phyloP scores from a whole-genome alignment of 2,329 filamentous ascomycete genomes.

The Paecilomyces formosus region DNA sequence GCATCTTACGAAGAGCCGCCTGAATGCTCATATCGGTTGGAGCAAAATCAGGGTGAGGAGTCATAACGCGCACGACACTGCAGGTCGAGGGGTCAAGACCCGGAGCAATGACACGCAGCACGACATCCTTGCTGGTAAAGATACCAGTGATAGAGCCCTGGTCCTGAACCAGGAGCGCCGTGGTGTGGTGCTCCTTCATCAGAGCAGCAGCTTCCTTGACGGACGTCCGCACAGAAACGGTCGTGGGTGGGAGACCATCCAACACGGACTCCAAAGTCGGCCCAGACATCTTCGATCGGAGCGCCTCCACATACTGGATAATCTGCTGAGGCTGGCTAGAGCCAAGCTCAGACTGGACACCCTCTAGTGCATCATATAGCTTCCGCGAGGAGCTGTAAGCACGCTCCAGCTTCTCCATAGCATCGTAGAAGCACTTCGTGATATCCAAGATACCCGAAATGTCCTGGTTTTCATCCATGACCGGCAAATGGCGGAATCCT shows the following conservation, averaged over 20 bases:
- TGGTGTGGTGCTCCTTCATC: slow-evolving; percentile 99
- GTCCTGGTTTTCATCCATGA: slow-evolving; percentile 99
- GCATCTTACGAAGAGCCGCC: slow-evolving; percentile 96
- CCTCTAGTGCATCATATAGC: slow-evolving; percentile 93
- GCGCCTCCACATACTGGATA: slow-evolving; percentile 95
- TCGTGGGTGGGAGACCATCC: slow-evolving; percentile 84
- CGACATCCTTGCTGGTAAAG: slow-evolving; percentile 98
- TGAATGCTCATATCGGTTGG: slow-evolving; percentile 99
- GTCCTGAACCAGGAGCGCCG: slow-evolving; percentile 90
- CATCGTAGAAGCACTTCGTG: slow-evolving; percentile 99
- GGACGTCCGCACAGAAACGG: slow-evolving; percentile 89
- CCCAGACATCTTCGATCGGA: slow-evolving; percentile 94
- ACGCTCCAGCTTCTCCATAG: slow-evolving; percentile 98
- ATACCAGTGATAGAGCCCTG: slow-evolving; percentile 97
- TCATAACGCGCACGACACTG: slow-evolving; percentile 98
- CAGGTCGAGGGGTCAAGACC: slow-evolving; percentile 90
- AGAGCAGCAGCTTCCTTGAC: slow-evolving; percentile 90
- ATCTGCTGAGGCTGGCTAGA: slow-evolving; percentile 96
- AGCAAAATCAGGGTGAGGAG: slow-evolving; percentile 95
- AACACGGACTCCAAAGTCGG: slow-evolving; percentile 92
- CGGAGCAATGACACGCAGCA: slow-evolving; percentile 93
- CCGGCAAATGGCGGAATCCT: slow-evolving; percentile 92
- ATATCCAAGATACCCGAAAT: slow-evolving; percentile 98
- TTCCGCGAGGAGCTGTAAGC: slow-evolving; percentile 98
- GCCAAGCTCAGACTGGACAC: slow-evolving; percentile 93